Base-by-base conservation (phyloP, 495 filamentous ascomycete genomes). In the Trichoderma orchidacearum region DNA sequence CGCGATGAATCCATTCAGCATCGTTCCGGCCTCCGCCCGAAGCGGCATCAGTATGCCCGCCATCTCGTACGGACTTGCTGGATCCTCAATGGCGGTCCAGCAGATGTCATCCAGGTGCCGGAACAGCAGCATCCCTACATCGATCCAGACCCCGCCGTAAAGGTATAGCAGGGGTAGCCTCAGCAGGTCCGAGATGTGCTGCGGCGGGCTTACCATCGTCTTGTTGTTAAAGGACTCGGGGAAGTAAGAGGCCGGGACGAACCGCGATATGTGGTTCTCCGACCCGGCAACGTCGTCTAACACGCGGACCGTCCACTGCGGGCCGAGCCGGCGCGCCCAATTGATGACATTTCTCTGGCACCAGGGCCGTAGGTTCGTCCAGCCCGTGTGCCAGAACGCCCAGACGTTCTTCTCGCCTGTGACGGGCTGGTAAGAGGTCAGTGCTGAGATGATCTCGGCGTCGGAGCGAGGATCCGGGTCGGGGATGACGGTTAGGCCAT, bases 1-100 rank as follows among this genome's bases (percentile, higher is more conserved):
- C 5, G 69, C 68, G 30, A 75, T 63, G 58, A 74, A 74, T 27
- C 69, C 68, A 54, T 74, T 75, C n/a, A 65, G 55, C 60, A 70
- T 69, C 12, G 63, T 54, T 18, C 63, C 58, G 0, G 59, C 61
- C 25, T 63, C 64, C 17, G 62, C 60, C 23, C 62, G 59, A 32
- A 62, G 55, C 30, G 61, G 56, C 54, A 70, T 59, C 53, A 63
- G 63, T 41, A 71, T 68, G 0, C 59, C 63, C 5, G 61, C 61
- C 45, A 73, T 62, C 50, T 66, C 64, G 56, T 67, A 73, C 1
- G 69, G 70, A 13, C 61, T 63, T 2, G 17, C 41, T 1, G 68
- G 64, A 52, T 73, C 70, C 51, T 65, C 68, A 51, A 75, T 64
- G 59, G 64, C 58, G 23, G 61, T 63, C 71, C 72, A 74, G 59